Percentiles rank a stretch among this genome's conserved stretches.
These are phyloP conservation scores for Tolypocladium amazonense DNA, from an alignment of 2,329 filamentous ascomycete genomes.

Conservation along the genomic window DNA sequence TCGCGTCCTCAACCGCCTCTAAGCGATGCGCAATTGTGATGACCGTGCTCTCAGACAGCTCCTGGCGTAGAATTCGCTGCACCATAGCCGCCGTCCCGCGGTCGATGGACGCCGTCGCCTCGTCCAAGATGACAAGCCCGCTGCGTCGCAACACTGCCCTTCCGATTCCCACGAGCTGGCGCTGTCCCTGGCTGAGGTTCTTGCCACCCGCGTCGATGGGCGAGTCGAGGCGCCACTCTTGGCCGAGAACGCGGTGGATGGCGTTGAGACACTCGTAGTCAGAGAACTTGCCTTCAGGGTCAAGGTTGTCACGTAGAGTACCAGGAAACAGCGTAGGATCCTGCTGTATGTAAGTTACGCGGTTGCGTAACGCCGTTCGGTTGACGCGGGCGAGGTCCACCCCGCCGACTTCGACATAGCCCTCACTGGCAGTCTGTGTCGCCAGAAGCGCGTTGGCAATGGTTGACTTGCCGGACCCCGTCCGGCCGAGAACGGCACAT, in stretches of 20 bases:
- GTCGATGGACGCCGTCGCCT: conserved; percentile 55
- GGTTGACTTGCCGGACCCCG: conserved; percentile 81
- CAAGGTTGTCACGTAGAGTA: conserved; percentile 53
- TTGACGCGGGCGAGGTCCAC: conserved; percentile 42
- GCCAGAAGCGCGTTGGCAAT: conserved; percentile 48
- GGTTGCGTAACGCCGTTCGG: conserved; percentile 43
- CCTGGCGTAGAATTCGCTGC: conserved; percentile 44
- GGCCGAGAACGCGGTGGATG: conserved; percentile 49
- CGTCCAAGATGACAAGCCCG: conserved; percentile 52
- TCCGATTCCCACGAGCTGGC: conserved; percentile 51
- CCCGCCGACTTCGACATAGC: conserved; percentile 42
- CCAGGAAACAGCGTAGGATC: conserved; percentile 53
- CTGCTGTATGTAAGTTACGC: conserved; percentile 53
- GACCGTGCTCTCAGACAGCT: conserved; percentile 45
- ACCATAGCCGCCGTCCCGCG: conserved; percentile 46
- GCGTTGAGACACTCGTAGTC: conserved; percentile 38
- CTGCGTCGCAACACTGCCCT: conserved; percentile 49
- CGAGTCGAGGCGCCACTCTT: conserved; percentile 35
- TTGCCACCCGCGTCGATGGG: conserved; percentile 48
- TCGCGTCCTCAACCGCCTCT: conserved; percentile 49
- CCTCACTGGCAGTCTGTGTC: conserved; percentile 39
- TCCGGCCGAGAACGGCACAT: conserved; percentile 66
- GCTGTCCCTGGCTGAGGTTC: conserved; percentile 52
- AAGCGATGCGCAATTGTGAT: conserved; percentile 57
- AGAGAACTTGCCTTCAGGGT: conserved; percentile 51